phyloP scores from a whole-genome alignment of 257 asterid genomes.

The Anisodus tanguticus region DNA sequence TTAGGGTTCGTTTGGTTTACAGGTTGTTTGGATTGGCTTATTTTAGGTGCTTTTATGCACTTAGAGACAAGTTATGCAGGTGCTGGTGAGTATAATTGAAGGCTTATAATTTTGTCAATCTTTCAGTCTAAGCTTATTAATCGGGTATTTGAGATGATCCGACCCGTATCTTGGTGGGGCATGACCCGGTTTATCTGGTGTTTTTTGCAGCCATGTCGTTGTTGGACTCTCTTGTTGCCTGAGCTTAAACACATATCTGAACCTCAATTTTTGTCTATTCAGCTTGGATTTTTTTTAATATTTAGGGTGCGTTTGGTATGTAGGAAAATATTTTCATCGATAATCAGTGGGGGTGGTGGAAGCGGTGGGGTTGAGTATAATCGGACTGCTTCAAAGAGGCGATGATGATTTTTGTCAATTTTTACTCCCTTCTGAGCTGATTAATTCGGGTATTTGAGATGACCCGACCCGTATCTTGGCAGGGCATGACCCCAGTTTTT shows the following conservation, averaged over 20 bases:
- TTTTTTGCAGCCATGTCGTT: conserved; percentile 33
- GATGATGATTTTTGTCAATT: background rate
- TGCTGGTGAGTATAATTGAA: no score
- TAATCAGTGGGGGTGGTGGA: no score
- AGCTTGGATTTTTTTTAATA: background rate
- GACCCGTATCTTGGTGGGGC: conserved; percentile 6
- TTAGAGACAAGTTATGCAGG: no score
- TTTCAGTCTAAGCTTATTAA: background rate
- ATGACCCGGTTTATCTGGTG: background rate
- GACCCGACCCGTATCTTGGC: conserved; percentile 40
- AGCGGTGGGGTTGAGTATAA: no score
- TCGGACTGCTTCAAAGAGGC: background rate
- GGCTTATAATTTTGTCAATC: background rate
- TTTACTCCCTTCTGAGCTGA: background rate
- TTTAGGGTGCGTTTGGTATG: no score
- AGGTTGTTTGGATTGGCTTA: no score
- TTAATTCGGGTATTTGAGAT: conserved; percentile 6
- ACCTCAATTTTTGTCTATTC: conserved; percentile 19
- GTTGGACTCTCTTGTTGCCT: conserved; percentile 3
- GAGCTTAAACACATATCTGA: conserved; percentile 24
- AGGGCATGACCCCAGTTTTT: conserved; percentile 30
- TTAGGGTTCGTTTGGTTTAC: no score
- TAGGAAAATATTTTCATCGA: no score
- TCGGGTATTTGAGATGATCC: background rate
- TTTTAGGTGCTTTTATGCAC: no score